phyloP scores from a whole-genome alignment of 176 grass and related monocot species.

The Oryza meyeriana region DNA sequence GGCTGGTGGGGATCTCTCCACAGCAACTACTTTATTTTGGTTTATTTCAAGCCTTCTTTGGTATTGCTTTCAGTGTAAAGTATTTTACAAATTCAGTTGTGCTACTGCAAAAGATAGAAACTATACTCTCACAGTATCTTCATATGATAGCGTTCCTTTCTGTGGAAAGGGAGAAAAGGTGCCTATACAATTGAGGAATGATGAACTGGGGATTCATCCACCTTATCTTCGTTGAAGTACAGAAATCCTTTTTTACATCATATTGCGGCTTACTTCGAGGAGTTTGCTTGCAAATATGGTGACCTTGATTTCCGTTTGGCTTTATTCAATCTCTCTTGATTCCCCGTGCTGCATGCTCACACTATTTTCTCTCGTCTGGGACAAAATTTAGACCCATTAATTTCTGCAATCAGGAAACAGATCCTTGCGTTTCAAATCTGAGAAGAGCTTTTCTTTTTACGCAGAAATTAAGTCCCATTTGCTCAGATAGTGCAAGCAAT shows the following conservation, averaged over 20 bases:
- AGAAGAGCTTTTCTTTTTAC: not conserved
- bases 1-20: slow-evolving; percentile 20
- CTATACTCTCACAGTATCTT: not conserved
- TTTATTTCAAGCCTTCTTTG: not conserved
- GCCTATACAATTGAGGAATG: not conserved
- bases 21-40: not conserved
- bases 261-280: not conserved
- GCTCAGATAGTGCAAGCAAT: slow-evolving; percentile 17
- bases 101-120: not conserved
- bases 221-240: not conserved
- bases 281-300: not conserved
- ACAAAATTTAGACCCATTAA: not conserved
- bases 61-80: slow-evolving; percentile 15
- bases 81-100: not conserved
- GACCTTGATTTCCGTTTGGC: slow-evolving; percentile 6
- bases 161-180: not conserved
- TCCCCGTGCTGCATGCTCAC: not conserved
- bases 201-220: not conserved
- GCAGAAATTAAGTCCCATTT: not conserved
- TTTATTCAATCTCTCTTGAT: not conserved
- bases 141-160: not conserved
- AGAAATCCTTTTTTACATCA: not conserved
- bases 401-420: not conserved
- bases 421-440: not conserved
- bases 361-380: not conserved